Percentiles rank a stretch among this genome's conserved stretches.
Conservation (phyloP, 306 rosid genomes). For the Vachellia pachyceras region DNA sequence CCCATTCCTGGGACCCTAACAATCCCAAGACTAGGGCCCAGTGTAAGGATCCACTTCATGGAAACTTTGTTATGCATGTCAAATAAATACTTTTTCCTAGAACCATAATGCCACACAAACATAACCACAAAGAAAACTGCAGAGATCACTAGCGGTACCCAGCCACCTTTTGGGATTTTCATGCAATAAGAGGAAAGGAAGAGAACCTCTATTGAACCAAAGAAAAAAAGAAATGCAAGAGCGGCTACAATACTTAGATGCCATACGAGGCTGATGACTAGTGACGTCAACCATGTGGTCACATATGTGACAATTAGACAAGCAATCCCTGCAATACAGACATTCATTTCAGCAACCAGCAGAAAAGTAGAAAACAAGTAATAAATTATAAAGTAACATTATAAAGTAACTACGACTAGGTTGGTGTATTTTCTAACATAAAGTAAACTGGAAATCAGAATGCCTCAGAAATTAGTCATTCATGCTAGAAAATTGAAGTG, state of each 20-base stretch:
- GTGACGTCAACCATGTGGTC: slow-evolving; percentile 71
- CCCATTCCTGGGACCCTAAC: slow-evolving; percentile 95
- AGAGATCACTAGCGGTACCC: slow-evolving; percentile 77
- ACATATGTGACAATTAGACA: slow-evolving; percentile 58
- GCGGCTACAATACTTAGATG: slow-evolving; percentile 56
- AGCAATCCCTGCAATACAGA: slow-evolving; percentile 71
- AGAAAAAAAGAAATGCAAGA: slow-evolving; percentile 60
- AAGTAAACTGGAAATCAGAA: slow-evolving; percentile 20
- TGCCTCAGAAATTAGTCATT: background rate
- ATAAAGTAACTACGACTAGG: slow-evolving; percentile 8
- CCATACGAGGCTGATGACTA: slow-evolving; percentile 87
- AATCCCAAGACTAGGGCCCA: slow-evolving; percentile 93
- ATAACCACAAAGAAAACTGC: slow-evolving; percentile 63
- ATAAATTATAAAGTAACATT: slow-evolving; percentile 24
- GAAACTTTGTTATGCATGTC: slow-evolving; percentile 93
- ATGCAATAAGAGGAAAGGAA: slow-evolving; percentile 70
- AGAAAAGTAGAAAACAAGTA: slow-evolving; percentile 18
- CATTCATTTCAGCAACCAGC: slow-evolving; percentile 31
- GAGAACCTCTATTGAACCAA: slow-evolving; percentile 68
- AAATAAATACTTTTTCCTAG: slow-evolving; percentile 70
- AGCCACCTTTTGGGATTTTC: slow-evolving; percentile 81
- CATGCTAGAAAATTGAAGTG: background rate
- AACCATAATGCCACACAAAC: slow-evolving; percentile 92
- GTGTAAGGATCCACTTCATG: slow-evolving; percentile 72
- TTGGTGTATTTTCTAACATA: slow-evolving; percentile 5